These are phyloP conservation scores for Falciphora oryzae DNA, from an alignment of 2,329 filamentous ascomycete genomes.

Conservation along the genomic window DNA sequence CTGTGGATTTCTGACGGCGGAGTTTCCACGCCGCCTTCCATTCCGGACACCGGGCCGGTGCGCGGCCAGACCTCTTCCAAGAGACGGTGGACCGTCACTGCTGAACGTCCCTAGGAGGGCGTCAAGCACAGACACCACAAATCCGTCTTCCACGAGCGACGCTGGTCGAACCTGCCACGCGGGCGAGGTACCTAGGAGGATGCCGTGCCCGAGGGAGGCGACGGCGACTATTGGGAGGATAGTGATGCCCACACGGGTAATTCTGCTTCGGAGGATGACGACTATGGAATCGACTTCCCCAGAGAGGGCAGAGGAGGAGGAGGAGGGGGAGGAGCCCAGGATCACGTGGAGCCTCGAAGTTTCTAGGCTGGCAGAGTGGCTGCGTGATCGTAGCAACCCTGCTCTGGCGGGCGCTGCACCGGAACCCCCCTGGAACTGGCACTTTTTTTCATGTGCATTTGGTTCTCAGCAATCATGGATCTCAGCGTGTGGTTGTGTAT, in stretches of 20 bases:
- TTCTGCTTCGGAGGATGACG: neutral
- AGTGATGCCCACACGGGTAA: too few relatives aligned
- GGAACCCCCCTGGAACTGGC: too few relatives aligned
- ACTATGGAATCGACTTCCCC: neutral
- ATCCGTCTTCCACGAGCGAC: neutral
- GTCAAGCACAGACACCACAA: neutral
- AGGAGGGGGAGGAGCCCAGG: too few relatives aligned
- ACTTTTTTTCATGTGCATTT: neutral
- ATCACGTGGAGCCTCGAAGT: neutral
- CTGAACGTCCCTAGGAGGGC: conserved; percentile 28
- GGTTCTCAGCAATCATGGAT: neutral
- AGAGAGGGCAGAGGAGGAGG: neutral
- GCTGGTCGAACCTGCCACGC: neutral
- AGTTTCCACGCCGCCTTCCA: neutral
- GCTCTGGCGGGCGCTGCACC: too few relatives aligned
- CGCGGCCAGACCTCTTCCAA: conserved; percentile 42
- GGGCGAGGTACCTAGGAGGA: neutral
- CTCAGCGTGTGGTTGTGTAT: neutral
- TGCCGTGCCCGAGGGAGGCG: too few relatives aligned
- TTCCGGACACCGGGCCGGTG: conserved; percentile 15
- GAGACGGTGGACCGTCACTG: conserved; percentile 49
- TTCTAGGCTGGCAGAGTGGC: neutral
- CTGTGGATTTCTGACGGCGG: neutral
- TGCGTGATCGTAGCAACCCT: neutral
- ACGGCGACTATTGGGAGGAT: too few relatives aligned